phyloP scores from a whole-genome alignment of 306 rosid genomes.

The Fragaria nilgerrensis region DNA sequence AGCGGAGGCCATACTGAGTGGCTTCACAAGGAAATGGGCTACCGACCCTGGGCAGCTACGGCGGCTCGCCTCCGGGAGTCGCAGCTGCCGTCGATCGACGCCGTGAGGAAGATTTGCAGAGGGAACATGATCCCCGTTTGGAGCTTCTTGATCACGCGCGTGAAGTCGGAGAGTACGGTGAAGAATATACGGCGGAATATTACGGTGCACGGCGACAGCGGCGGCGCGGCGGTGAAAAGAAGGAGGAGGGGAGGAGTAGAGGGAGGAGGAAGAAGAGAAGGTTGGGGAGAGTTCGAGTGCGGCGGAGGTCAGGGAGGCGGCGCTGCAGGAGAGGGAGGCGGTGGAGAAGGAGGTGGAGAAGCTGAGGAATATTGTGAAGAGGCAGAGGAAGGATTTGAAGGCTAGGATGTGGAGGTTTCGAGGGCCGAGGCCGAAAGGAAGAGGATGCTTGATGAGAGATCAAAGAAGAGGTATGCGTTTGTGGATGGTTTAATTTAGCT shows the following conservation, averaged over 20 bases:
- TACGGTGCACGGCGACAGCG: slow-evolving; percentile 74
- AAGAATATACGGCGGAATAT: slow-evolving; percentile 84
- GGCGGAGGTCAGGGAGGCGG: slow-evolving; percentile 68
- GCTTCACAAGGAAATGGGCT: slow-evolving; percentile 96
- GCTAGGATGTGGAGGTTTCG: slow-evolving; percentile 94
- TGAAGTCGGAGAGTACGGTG: slow-evolving; percentile 95
- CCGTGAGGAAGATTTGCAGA: slow-evolving; percentile 80
- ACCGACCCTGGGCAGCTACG: slow-evolving; percentile 69
- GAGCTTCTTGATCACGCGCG: slow-evolving; percentile 72
- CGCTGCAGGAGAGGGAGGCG: slow-evolving; percentile 70
- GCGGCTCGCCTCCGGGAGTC: slow-evolving; percentile 49
- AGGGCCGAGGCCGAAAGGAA: slow-evolving; percentile 94
- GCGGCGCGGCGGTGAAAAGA: slow-evolving; percentile 35
- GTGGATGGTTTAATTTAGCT: too few relatives aligned
- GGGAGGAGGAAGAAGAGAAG: slow-evolving; percentile 80
- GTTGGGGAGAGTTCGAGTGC: slow-evolving; percentile 44
- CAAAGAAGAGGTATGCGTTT: slow-evolving; percentile 72
- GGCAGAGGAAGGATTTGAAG: slow-evolving; percentile 92
- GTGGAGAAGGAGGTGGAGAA: slow-evolving; percentile 91
- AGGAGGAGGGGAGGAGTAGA: slow-evolving; percentile 56
- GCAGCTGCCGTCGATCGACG: slow-evolving; percentile 64
- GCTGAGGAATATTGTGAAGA: slow-evolving; percentile 81
- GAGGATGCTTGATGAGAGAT: slow-evolving; percentile 97
- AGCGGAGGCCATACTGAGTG: slow-evolving; percentile 84
- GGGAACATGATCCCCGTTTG: slow-evolving; percentile 96